Percentiles rank a stretch among this genome's conserved stretches.
Conservation (phyloP, 2,329 filamentous ascomycete genomes). For the Paraphoma sp. region DNA sequence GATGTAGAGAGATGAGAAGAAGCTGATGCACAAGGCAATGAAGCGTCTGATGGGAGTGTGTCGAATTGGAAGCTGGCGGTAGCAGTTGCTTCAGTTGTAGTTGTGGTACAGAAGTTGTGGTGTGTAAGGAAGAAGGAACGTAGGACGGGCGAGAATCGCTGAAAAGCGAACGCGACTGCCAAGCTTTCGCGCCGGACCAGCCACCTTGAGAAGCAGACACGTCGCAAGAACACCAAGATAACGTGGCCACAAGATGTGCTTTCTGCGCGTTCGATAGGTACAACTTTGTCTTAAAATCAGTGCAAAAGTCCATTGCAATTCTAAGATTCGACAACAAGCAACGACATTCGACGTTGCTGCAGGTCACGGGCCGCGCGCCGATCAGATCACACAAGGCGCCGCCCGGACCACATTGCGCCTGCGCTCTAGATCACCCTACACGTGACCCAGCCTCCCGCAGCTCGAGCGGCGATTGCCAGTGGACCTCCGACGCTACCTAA, state of each 20-base stretch:
- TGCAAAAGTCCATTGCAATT: too few species aligned
- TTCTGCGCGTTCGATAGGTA: background rate
- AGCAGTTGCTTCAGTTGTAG: background rate
- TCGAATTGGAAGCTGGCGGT: background rate
- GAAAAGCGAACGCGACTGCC: background rate
- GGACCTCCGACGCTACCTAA: constrained; percentile 22
- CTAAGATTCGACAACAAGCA: background rate
- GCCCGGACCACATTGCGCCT: too few species aligned
- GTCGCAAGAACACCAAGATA: too few species aligned
- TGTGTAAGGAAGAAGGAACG: background rate
- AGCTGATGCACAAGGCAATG: background rate
- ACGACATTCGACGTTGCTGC: background rate
- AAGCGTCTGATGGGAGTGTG: background rate
- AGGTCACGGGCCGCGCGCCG: background rate
- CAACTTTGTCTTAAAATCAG: too few species aligned
- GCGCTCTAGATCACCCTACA: background rate
- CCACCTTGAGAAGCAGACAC: too few species aligned
- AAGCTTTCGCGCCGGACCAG: background rate
- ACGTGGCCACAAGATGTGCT: background rate
- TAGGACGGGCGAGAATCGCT: background rate
- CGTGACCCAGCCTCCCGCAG: constrained; percentile 5
- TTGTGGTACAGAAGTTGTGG: background rate
- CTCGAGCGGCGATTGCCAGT: constrained; percentile 15
- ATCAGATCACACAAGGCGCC: too few species aligned
- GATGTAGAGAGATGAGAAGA: background rate